Percentiles rank a stretch among this genome's conserved stretches.
Evolutionary conservation across 176 grass and related monocot species (phyloP).

Genomic region (Stipa capillata): DNA sequence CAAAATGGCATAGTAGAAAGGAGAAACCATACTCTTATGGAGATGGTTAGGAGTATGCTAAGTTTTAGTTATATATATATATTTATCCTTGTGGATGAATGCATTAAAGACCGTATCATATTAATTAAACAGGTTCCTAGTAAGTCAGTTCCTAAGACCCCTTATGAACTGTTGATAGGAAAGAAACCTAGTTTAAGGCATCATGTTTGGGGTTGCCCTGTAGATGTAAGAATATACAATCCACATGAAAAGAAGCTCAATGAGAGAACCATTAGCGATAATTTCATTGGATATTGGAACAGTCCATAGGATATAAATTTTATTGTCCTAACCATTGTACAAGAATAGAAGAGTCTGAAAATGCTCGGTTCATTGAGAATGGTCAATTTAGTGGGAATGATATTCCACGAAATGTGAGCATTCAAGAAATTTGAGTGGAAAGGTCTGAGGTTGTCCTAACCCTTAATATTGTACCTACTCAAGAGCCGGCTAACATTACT

Average conservation of each 20-base stretch:
- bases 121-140: constrained; percentile 16
- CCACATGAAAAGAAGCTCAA: too few species aligned
- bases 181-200: neutral
- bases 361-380: neutral
- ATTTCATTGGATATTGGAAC: neutral
- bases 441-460: neutral
- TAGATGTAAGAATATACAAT: too few species aligned
- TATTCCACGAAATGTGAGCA: neutral
- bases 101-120: constrained; percentile 4
- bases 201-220: too few species aligned
- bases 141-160: constrained; percentile 1
- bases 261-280: neutral
- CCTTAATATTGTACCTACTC: neutral
- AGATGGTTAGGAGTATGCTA: constrained; percentile 32
- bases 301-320: neutral
- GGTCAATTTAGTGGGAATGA: neutral
- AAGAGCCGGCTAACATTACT: too few species aligned
- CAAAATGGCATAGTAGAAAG: constrained; percentile 24
- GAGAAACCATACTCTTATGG: neutral
- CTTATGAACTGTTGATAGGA: neutral
- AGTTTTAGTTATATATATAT: neutral
- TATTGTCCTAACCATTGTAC: neutral
- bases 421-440: neutral
- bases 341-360: neutral
- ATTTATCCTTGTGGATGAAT: neutral